A percentile compares a stretch with the other conserved stretches of the same genome.
phyloP scores from a whole-genome alignment of 257 asterid species.

The Ophiorrhiza pumila region DNA sequence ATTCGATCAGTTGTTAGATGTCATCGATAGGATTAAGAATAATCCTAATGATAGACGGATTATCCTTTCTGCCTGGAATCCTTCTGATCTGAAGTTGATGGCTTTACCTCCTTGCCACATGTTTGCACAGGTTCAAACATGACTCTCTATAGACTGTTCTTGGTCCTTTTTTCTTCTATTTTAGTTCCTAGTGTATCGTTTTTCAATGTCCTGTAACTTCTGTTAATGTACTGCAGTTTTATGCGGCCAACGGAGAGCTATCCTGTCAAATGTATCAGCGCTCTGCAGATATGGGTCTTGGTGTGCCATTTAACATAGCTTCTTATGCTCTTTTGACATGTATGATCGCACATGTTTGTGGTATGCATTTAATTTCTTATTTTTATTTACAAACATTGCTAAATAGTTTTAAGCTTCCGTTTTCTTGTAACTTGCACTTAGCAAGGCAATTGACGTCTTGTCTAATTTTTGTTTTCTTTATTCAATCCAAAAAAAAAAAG shows the following conservation, averaged over 20 bases:
- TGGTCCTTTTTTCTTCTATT: neutral
- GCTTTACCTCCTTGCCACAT: constrained; percentile 90
- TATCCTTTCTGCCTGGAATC: constrained; percentile 79
- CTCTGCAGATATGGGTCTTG: constrained; percentile 87
- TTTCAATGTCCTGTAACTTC: constrained; percentile 5
- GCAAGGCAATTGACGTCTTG: neutral
- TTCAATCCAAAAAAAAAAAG: neutral
- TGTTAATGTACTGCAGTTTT: constrained; percentile 47
- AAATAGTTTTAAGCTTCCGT: neutral
- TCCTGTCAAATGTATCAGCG: constrained; percentile 92
- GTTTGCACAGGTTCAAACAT: constrained; percentile 66
- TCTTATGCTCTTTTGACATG: constrained; percentile 72
- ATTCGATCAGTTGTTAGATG: constrained; percentile 76
- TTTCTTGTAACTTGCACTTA: neutral
- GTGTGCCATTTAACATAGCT: constrained; percentile 78
- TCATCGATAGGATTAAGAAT: constrained; percentile 57
- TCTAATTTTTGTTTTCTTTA: neutral
- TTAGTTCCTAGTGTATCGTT: neutral
- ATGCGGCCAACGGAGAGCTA: constrained; percentile 68
- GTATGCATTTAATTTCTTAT: constrained; percentile 28
- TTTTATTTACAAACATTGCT: neutral
- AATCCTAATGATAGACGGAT: constrained; percentile 71
- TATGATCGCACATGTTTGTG: constrained; percentile 84
- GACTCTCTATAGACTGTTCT: neutral
- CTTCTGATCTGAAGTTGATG: constrained; percentile 70